Evolutionary conservation across 2,329 filamentous ascomycete species (phyloP).

Genomic region (Trichoderma sp.): DNA sequence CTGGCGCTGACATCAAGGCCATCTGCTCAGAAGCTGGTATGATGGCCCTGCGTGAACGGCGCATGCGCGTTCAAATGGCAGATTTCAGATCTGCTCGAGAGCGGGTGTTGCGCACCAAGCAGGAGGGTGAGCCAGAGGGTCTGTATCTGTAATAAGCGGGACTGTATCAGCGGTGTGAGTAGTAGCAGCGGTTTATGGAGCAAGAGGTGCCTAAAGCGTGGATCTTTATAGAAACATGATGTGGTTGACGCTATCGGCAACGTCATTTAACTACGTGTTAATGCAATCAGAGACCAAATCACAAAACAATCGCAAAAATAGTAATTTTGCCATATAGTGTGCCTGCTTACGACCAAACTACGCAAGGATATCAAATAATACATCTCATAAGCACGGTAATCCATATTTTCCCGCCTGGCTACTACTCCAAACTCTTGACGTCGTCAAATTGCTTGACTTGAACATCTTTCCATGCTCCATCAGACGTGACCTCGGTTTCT

Average conservation of each 20-base stretch:
- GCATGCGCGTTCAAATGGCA: slow-evolving; percentile 99
- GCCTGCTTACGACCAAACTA: neutral
- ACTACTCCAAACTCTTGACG: neutral
- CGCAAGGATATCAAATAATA: neutral
- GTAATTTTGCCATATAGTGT: neutral
- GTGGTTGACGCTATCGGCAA: neutral
- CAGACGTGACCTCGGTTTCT: neutral
- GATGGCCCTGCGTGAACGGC: slow-evolving; percentile 87
- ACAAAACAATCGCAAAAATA: neutral
- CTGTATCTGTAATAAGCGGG: slow-evolving; percentile 79
- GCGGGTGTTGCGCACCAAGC: slow-evolving; percentile 96
- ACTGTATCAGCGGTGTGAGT: slow-evolving; percentile 26
- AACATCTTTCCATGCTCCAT: neutral
- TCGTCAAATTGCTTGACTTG: neutral
- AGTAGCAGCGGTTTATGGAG: neutral
- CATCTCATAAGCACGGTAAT: neutral
- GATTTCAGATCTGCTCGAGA: slow-evolving; percentile 93
- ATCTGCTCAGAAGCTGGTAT: slow-evolving; percentile 97
- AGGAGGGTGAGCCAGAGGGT: slow-evolving; percentile 95
- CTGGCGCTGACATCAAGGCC: slow-evolving; percentile 96
- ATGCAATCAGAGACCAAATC: neutral
- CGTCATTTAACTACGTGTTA: neutral
- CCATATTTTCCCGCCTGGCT: neutral
- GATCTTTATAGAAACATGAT: slow-evolving; percentile 1
- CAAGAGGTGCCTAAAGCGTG: neutral